These are phyloP conservation scores for Cydonia oblonga DNA, from an alignment of 331 rosid genomes.

Conservation along the genomic window DNA sequence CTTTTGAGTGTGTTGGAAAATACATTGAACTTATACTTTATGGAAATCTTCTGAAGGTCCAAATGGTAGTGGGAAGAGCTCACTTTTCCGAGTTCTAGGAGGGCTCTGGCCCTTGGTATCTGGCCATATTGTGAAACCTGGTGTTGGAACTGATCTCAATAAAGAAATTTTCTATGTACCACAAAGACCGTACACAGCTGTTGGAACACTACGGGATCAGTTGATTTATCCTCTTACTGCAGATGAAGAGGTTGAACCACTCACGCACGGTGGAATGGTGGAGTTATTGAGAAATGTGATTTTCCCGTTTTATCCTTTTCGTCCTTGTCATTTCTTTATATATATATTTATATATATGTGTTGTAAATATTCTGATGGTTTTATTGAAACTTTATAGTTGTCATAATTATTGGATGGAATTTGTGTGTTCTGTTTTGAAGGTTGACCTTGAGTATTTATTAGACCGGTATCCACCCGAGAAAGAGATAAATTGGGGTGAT, in stretches of 20 bases:
- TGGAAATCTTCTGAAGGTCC: constrained; percentile 64
- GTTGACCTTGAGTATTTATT: constrained; percentile 94
- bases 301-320: constrained; percentile 9
- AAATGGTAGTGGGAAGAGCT: constrained; percentile 99
- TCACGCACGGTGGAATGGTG: constrained; percentile 69
- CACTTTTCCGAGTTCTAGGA: constrained; percentile 95
- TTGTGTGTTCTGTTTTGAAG: constrained; percentile 27
- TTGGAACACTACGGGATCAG: constrained; percentile 97
- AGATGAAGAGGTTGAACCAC: constrained; percentile 71
- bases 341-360: not conserved
- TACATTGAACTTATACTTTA: not conserved
- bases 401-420: constrained; percentile 8
- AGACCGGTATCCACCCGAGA: constrained; percentile 80
- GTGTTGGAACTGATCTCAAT: constrained; percentile 93
- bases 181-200: constrained; percentile 98
- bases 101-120: constrained; percentile 98
- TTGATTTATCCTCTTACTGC: constrained; percentile 82
- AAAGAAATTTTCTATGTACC: constrained; percentile 98
- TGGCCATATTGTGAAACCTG: constrained; percentile 94
- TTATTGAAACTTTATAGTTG: constrained; percentile 3
- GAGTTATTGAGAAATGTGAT: constrained; percentile 82
- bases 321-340: not conserved
- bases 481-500: constrained; percentile 97
- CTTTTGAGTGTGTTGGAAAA: not conserved
- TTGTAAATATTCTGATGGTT: not conserved